Conservation (phyloP, 192 early-diverging fungal species). For the Backusella westeae region DNA sequence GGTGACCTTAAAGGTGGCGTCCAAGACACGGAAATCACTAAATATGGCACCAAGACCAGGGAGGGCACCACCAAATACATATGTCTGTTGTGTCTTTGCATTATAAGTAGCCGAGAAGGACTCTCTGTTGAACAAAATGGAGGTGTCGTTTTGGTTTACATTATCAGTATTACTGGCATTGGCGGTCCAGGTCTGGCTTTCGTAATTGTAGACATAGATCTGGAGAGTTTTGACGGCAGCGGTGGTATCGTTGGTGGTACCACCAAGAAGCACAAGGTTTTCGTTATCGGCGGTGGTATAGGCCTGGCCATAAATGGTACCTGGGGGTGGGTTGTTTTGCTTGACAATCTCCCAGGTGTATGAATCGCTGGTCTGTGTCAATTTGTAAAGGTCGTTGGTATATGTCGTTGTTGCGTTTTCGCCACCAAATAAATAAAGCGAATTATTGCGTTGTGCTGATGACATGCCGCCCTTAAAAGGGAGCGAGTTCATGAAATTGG, state of each 20-base stretch:
- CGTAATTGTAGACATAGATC: not conserved
- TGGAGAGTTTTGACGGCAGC: not conserved
- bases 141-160: not conserved
- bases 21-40: conserved; percentile 11
- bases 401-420: conserved; percentile 4
- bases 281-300: not conserved
- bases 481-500: conserved; percentile 12
- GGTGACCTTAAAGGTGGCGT: not conserved
- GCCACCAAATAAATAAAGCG: conserved; percentile 5
- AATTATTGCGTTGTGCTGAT: not conserved
- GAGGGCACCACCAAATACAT: conserved; percentile 18
- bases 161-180: not conserved
- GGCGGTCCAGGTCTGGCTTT: not conserved
- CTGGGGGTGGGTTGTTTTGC: conserved; percentile 7
- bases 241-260: not conserved
- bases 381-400: not conserved
- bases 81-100: not conserved
- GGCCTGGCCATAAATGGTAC: conserved; percentile 6
- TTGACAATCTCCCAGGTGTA: conserved; percentile 1
- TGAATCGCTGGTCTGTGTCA: not conserved
- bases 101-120: not conserved
- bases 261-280: not conserved
- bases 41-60: not conserved
- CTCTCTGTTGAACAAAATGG: not conserved
- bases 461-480: conserved; percentile 13